Percentiles rank a stretch among this genome's conserved stretches.
These are phyloP conservation scores for Erysiphe pulchra DNA, from an alignment of 2,329 filamentous ascomycete genomes.

Conservation along the genomic window DNA sequence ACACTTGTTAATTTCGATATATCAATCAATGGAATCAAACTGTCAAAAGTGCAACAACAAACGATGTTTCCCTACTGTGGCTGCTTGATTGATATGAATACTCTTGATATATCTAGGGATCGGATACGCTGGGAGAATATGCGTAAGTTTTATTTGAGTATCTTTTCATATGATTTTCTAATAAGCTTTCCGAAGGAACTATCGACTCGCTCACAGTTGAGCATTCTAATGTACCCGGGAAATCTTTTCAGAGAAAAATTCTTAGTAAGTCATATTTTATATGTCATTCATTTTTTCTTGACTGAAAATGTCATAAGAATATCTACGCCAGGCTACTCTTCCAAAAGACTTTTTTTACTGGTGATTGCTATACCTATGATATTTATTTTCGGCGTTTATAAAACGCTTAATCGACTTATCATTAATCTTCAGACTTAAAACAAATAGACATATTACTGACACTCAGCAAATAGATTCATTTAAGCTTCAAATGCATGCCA, in stretches of 20 bases:
- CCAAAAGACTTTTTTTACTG: not conserved
- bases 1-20: constrained; percentile 65
- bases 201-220: constrained; percentile 61
- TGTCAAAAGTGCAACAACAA: constrained; percentile 22
- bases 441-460: not conserved
- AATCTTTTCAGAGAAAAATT: constrained; percentile 56
- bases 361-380: not conserved
- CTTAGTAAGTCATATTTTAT: constrained; percentile 22
- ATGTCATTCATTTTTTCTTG: too few relatives aligned
- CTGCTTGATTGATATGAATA: constrained; percentile 44
- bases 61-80: constrained; percentile 77
- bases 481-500: constrained; percentile 61
- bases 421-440: not conserved
- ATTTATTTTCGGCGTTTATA: not conserved
- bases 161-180: not conserved
- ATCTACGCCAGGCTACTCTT: not conserved
- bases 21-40: constrained; percentile 23
- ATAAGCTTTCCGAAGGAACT: constrained; percentile 13
- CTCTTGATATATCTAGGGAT: constrained; percentile 51
- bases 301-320: constrained; percentile 5
- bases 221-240: constrained; percentile 42
- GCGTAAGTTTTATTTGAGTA: constrained; percentile 18
- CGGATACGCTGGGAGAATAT: constrained; percentile 23
- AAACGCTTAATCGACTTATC: not conserved
- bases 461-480: constrained; percentile 26